phyloP scores from a whole-genome alignment of 331 rosid species.

The Phaseolus coccineus region DNA sequence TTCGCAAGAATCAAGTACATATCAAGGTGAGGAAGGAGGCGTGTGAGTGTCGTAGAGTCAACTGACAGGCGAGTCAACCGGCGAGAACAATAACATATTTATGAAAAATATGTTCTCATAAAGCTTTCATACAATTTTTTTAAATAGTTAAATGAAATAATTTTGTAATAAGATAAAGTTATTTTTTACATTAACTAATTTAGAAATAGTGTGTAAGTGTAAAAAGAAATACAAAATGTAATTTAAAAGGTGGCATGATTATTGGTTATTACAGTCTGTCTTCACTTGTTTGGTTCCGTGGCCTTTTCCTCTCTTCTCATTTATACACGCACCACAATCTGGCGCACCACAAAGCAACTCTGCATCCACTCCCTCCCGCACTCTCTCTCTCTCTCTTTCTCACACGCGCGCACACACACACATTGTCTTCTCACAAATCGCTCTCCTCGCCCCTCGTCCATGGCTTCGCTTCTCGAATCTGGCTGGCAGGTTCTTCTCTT shows the following conservation, averaged over 20 bases:
- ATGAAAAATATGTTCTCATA: no score
- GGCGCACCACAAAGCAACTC: not conserved
- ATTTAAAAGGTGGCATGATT: slow-evolving; percentile 21
- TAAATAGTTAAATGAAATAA: no score
- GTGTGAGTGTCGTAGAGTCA: no score
- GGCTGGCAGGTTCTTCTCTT: slow-evolving; percentile 72
- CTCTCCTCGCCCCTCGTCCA: slow-evolving; percentile 8
- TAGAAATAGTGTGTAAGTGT: no score
- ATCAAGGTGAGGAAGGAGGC: no score
- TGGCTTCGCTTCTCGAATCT: slow-evolving; percentile 86
- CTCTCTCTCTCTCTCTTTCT: not conserved
- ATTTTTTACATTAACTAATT: no score
- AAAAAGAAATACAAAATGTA: not conserved
- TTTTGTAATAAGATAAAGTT: no score
- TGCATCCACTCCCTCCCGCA: not conserved
- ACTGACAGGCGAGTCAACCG: no score
- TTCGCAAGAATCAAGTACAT: no score
- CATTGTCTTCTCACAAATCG: slow-evolving; percentile 24
- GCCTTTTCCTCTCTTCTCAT: not conserved
- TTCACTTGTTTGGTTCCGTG: slow-evolving; percentile 29
- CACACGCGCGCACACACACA: not conserved
- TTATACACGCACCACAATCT: not conserved
- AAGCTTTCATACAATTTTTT: no score
- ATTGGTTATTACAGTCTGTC: slow-evolving; percentile 40
- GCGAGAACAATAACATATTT: no score